phyloP scores from a whole-genome alignment of 805 yeast genomes.

The Pichia insulana region DNA sequence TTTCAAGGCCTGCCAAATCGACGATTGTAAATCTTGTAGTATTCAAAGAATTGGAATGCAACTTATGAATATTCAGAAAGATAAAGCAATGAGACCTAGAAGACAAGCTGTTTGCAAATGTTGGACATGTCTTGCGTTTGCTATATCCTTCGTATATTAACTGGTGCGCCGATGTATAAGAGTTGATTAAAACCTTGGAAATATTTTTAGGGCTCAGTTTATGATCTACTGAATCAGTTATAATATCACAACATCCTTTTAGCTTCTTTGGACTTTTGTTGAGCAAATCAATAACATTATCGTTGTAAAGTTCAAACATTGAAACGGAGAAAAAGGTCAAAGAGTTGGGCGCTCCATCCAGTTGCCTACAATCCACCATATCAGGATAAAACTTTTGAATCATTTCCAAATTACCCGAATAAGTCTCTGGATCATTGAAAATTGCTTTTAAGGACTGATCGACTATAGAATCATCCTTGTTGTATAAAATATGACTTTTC shows the following conservation, averaged over 20 bases:
- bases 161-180: constrained; percentile 29
- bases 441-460: constrained; percentile 17
- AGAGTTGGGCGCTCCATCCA: neutral
- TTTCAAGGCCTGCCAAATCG: constrained; percentile 45
- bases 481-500: constrained; percentile 33
- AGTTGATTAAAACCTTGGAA: constrained; percentile 32
- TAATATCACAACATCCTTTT: constrained; percentile 31
- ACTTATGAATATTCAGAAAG: constrained; percentile 23
- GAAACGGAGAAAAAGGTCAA: constrained; percentile 32
- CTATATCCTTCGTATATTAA: constrained; percentile 32
- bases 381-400: constrained; percentile 9
- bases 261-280: constrained; percentile 7
- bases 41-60: constrained; percentile 17
- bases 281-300: constrained; percentile 33
- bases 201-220: constrained; percentile 37
- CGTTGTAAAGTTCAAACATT: constrained; percentile 46
- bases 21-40: constrained; percentile 37
- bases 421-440: constrained; percentile 14
- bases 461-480: constrained; percentile 18
- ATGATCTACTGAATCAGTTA: constrained; percentile 34
- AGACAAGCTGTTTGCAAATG: constrained; percentile 35
- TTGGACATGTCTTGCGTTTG: constrained; percentile 32
- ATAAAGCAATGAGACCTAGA: constrained; percentile 48
- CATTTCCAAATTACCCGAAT: constrained; percentile 1
- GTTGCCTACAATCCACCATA: neutral